Evolutionary conservation across 2,329 filamentous ascomycete genomes (phyloP).

Genomic region (Talaromyces islandicus): DNA sequence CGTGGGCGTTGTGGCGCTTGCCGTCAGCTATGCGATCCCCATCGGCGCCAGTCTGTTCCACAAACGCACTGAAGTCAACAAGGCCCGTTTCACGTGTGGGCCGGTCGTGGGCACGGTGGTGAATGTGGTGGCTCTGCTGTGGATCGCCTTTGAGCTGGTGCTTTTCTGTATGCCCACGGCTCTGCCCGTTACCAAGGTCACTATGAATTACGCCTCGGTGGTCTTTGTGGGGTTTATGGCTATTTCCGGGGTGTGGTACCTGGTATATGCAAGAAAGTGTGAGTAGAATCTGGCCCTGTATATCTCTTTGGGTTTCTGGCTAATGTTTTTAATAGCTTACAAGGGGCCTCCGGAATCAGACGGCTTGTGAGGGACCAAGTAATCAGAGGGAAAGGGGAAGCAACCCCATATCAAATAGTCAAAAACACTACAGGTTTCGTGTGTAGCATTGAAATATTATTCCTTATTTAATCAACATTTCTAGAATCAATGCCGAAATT

Average conservation of each 20-base stretch:
- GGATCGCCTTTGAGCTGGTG: conserved; percentile 49
- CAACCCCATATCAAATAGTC: too few relatives aligned
- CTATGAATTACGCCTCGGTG: conserved; percentile 55
- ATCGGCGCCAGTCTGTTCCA: conserved; percentile 47
- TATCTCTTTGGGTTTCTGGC: background rate
- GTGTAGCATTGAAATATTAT: background rate
- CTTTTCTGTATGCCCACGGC: conserved; percentile 51
- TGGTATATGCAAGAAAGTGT: conserved; percentile 47
- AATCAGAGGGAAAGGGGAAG: background rate
- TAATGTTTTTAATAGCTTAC: conserved; percentile 20
- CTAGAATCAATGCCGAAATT: background rate
- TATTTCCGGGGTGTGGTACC: conserved; percentile 48
- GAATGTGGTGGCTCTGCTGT: conserved; percentile 44
- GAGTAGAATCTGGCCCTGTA: conserved; percentile 15
- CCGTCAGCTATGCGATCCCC: conserved; percentile 52
- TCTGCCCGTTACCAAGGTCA: conserved; percentile 46
- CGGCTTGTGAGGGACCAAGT: conserved; percentile 12
- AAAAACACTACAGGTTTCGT: too few relatives aligned
- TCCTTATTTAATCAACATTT: background rate
- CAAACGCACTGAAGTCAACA: conserved; percentile 41
- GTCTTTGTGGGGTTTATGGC: conserved; percentile 52
- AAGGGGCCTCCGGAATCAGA: conserved; percentile 31
- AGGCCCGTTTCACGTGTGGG: conserved; percentile 46
- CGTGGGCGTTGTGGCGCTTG: conserved; percentile 53
- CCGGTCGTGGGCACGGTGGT: conserved; percentile 36